Evolutionary conservation across 1,284 basidiomycete species (phyloP).

Genomic region (Inonotus obliquus): DNA sequence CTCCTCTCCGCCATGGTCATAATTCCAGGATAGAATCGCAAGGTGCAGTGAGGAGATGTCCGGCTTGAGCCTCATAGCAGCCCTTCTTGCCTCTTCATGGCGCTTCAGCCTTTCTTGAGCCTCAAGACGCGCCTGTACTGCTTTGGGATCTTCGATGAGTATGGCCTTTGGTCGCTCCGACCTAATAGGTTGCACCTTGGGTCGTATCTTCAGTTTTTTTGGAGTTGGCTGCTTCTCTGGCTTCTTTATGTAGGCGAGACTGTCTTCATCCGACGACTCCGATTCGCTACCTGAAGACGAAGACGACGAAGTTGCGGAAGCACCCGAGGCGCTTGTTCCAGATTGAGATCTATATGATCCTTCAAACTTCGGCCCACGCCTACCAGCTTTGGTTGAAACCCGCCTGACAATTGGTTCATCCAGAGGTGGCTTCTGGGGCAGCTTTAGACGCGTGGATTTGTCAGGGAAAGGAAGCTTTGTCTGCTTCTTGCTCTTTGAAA

Average conservation of each 20-base stretch:
- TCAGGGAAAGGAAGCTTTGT: conserved; percentile 8
- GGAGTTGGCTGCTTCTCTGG: conserved; percentile 27
- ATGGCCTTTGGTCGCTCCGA: conserved; percentile 61
- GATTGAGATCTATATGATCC: neutral
- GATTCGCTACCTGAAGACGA: conserved; percentile 40
- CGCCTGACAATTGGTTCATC: no score
- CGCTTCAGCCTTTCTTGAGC: conserved; percentile 47
- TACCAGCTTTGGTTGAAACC: neutral
- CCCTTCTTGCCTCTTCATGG: conserved; percentile 59
- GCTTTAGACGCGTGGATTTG: neutral
- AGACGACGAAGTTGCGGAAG: conserved; percentile 19
- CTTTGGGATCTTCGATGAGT: conserved; percentile 52
- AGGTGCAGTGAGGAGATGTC: conserved; percentile 80
- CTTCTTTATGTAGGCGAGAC: neutral
- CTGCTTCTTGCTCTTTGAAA: conserved; percentile 7
- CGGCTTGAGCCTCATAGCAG: conserved; percentile 73
- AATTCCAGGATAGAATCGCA: conserved; percentile 85
- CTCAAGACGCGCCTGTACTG: conserved; percentile 34
- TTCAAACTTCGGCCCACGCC: conserved; percentile 10
- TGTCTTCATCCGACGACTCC: conserved; percentile 50
- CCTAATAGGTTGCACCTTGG: neutral
- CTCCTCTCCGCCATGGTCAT: conserved; percentile 59
- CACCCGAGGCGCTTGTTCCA: neutral
- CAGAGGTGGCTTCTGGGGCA: neutral
- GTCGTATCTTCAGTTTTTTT: neutral